Evolutionary conservation across 2,329 filamentous ascomycete species (phyloP).

Genomic region (Cercospora citrullina): DNA sequence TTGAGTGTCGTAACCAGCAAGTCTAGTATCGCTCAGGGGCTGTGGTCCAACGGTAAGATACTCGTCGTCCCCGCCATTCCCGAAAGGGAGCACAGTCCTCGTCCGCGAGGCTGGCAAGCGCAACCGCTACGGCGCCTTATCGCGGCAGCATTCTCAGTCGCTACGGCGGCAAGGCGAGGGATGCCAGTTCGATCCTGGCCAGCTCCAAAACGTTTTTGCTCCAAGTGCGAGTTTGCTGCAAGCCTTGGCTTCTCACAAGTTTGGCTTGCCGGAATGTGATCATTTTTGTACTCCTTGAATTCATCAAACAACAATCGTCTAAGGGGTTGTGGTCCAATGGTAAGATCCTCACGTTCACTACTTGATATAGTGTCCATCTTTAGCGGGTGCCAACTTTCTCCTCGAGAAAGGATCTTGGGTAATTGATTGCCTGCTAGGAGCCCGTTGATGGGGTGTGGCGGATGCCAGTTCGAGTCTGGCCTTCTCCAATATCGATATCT

Average conservation of each 20-base stretch:
- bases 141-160: not conserved
- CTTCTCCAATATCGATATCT: not conserved
- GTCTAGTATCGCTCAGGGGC: not conserved
- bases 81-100: not conserved
- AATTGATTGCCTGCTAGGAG: too few relatives aligned
- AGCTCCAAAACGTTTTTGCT: not conserved
- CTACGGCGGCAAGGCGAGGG: not conserved
- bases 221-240: too few relatives aligned
- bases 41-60: not conserved
- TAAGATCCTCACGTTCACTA: too few relatives aligned
- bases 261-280: too few relatives aligned
- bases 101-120: not conserved
- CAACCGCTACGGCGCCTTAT: not conserved
- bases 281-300: too few relatives aligned
- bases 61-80: not conserved
- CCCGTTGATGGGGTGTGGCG: too few relatives aligned
- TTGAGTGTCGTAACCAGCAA: not conserved
- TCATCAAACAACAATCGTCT: too few relatives aligned
- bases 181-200: not conserved
- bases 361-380: too few relatives aligned
- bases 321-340: too few relatives aligned
- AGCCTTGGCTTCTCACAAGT: too few relatives aligned
- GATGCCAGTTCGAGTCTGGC: not conserved
- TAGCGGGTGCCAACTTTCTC: too few relatives aligned
- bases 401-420: too few relatives aligned